Base-by-base conservation (phyloP, 257 asterid genomes). In the Fraxinus cuspidata region DNA sequence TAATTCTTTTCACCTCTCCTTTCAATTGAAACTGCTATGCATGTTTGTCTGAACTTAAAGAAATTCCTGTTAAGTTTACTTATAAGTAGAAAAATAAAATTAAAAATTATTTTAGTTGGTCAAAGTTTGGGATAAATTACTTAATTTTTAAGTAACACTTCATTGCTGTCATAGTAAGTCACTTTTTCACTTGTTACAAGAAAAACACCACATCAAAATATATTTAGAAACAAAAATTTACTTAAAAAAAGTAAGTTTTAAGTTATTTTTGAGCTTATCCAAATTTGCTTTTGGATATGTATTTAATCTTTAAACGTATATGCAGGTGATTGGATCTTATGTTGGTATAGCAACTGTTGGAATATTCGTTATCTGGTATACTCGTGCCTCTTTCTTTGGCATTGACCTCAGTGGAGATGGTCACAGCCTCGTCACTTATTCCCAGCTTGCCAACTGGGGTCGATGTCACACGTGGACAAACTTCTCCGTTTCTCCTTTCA, bases 321-420 rank as follows among this genome's bases (percentile, higher is more conserved):
- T 80, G 53, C 84, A 94, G 99, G 97, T 92, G 31, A 94, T 94
- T 83, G 99, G 99, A 73, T 29, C 88, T 37, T 93, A 93, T 77
- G 99, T 93, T 31, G 99, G 99, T 73, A 0, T 95, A 72, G 99
- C 97, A 12, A 95, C 99, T 1, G 99, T 95, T 40, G 99, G 99
- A 65, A 78, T 95, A 76, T 95, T 93, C 79, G 82, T 95, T 67
- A 93, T 95, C 84, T 93, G 99, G 99, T 95, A 85, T 72, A 95
- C 98, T 1, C 96, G 74, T 1, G 79, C 88, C 78, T 90, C 98
- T n/a, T 95, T 95, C 96, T 86, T 93, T 3, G 99, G 99, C 80
- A 92, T 95, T 40, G 96, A 95, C 81, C 89, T 95, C 47, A 83
- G 87, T 13, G 90, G 87, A 80, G 99, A 95, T 34, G 99, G 99